These are phyloP conservation scores for Pyrus hybrid DNA, from an alignment of 331 rosid species.

Conservation along the genomic window DNA sequence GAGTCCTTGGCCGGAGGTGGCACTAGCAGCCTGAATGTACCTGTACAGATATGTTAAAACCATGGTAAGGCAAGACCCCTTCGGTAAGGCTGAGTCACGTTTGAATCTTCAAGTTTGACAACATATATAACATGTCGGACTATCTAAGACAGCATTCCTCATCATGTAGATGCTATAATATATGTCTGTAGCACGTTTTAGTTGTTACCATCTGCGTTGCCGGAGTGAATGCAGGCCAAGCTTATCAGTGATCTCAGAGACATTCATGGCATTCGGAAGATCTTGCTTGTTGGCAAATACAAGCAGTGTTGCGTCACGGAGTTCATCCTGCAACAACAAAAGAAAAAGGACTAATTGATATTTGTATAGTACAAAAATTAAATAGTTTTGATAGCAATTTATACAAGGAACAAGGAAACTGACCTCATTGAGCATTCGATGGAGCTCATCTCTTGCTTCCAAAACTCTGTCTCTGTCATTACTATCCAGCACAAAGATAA, in stretches of 20 bases:
- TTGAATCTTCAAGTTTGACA: background rate
- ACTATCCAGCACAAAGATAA: constrained; percentile 76
- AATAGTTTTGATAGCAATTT: background rate
- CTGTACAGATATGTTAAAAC: constrained; percentile 18
- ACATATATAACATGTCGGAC: background rate
- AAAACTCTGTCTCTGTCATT: constrained; percentile 73
- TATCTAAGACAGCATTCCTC: background rate
- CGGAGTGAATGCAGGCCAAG: constrained; percentile 73
- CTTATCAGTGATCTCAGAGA: constrained; percentile 76
- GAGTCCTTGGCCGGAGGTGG: constrained; percentile 76
- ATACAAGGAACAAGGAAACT: background rate
- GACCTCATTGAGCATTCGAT: constrained; percentile 82
- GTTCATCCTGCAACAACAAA: constrained; percentile 47
- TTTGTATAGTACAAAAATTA: background rate
- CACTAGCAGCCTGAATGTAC: constrained; percentile 79
- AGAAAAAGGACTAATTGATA: background rate
- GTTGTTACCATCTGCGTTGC: constrained; percentile 58
- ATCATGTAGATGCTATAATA: background rate
- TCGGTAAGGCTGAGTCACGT: background rate
- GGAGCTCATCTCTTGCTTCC: constrained; percentile 86
- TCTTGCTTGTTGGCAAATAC: constrained; percentile 88
- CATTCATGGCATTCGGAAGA: constrained; percentile 70
- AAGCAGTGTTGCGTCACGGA: constrained; percentile 54
- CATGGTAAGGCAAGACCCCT: background rate
- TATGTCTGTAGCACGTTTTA: background rate